Evolutionary conservation across 495 filamentous ascomycete species (phyloP), one percentile per base, ranked within the genome.

Genomic region (Penicillium silybi): DNA sequence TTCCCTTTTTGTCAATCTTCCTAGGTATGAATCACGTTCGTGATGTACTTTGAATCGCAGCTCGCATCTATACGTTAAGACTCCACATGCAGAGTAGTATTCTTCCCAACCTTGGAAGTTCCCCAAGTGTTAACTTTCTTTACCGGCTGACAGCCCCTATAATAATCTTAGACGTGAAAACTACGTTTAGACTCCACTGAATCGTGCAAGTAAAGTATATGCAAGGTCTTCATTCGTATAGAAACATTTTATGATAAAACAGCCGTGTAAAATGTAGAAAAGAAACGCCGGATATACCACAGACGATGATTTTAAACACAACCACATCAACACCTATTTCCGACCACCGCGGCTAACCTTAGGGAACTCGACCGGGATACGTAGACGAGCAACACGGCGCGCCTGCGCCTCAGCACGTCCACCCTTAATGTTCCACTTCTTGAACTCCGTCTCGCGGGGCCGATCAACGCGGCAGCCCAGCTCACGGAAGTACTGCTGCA

Each of bases 311-410:
- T 46, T 22, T n/a, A 46, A 55, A 53, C 41, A 48, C 46, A 15
- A 18, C 16, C 8, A 53, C 23, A 13, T 13, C 23, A 46, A 23
- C 27, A 46, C 34, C 49, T 67, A 70, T 41, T 53, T 57, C 22
- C 61, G 56, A 16, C 67, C 72, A 41, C 71, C 71, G 46, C 72
- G 66, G 49, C 70, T 75, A 53, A 73, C 66, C 71, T 82, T 87
- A 0, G 93, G 93, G 62, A 97, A 96, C 49, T 85, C 80, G 49
- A 96, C 70, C 1, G 95, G 95, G 46, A 96, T 59, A 53, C 75
- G 84, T 56, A 98, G 73, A 49, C 80, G 78, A 15, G 88, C 92
- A 41, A 87, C 59, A 26, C 80, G 77, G 48, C 85, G 78, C 19
- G 78, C 76, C 32, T 69, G 62, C 3, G 80, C 82, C 60, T 85